Evolutionary conservation across 2,329 filamentous ascomycete genomes (phyloP).

Genomic region (Aureobasidium sp.): DNA sequence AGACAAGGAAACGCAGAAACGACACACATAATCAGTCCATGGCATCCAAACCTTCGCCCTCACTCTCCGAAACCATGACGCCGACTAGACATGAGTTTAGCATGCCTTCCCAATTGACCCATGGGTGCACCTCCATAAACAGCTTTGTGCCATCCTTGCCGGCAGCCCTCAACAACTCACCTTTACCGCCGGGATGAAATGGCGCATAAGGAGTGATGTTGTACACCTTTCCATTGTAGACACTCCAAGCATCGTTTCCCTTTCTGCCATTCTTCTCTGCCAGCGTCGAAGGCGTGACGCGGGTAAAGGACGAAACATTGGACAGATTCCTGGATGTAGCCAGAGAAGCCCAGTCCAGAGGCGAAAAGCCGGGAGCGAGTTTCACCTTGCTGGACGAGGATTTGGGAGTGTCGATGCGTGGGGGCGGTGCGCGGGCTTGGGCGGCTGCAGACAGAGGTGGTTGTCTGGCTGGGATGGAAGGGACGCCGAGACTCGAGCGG

Average conservation of each 20-base stretch:
- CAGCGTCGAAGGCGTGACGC: constrained; percentile 76
- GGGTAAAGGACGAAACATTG: constrained; percentile 48
- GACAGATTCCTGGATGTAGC: constrained; percentile 51
- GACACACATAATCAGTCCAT: constrained; percentile 44
- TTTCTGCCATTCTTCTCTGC: constrained; percentile 71
- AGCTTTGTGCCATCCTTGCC: constrained; percentile 62
- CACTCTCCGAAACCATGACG: constrained; percentile 50
- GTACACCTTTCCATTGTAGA: constrained; percentile 82
- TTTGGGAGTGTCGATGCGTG: constrained; percentile 32
- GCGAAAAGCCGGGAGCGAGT: constrained; percentile 83
- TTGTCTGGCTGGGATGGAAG: constrained; percentile 37
- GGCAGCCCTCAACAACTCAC: constrained; percentile 68
- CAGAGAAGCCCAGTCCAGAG: constrained; percentile 89
- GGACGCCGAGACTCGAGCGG: constrained; percentile 28
- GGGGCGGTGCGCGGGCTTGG: constrained; percentile 20
- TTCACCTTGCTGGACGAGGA: constrained; percentile 55
- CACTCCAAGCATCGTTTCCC: constrained; percentile 80
- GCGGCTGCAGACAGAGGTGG: constrained; percentile 30
- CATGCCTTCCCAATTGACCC: constrained; percentile 63
- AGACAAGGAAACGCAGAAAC: neutral
- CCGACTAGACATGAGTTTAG: constrained; percentile 53
- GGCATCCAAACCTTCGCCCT: constrained; percentile 42
- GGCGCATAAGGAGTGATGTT: constrained; percentile 84
- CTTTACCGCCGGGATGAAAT: constrained; percentile 82
- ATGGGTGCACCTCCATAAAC: constrained; percentile 57